Evolutionary conservation across 768 basidiomycete species (phyloP).

Genomic region (Hortiboletus flavorubellus): DNA sequence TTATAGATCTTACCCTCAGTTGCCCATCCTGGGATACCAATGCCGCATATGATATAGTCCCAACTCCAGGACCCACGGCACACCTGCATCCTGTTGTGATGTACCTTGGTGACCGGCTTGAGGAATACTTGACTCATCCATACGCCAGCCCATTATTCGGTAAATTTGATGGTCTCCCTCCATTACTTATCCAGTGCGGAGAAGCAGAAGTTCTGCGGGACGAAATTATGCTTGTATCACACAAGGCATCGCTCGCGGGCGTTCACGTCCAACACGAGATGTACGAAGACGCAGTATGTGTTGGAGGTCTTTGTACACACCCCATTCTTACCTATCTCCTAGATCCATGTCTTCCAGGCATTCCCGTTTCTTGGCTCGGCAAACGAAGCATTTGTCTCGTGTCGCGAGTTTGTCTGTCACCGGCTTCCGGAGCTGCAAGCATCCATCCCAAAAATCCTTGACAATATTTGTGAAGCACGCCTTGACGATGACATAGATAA

Average conservation of each 20-base stretch:
- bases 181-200: slow-evolving; percentile 86
- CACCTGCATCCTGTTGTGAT: slow-evolving; percentile 93
- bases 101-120: slow-evolving; percentile 80
- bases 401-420: slow-evolving; percentile 63
- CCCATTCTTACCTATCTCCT: slow-evolving; percentile 2
- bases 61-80: slow-evolving; percentile 65
- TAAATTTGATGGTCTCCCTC: slow-evolving; percentile 80
- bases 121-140: slow-evolving; percentile 88
- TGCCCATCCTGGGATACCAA: slow-evolving; percentile 99
- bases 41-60: slow-evolving; percentile 79
- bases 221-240: slow-evolving; percentile 86
- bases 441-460: slow-evolving; percentile 50
- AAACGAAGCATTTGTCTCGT: slow-evolving; percentile 65
- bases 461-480: slow-evolving; percentile 50
- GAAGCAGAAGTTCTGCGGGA: slow-evolving; percentile 96
- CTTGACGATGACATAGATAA: slow-evolving; percentile 71
- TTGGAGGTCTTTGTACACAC: not conserved
- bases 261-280: slow-evolving; percentile 85
- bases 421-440: slow-evolving; percentile 53
- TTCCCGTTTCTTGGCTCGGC: slow-evolving; percentile 75
- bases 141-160: slow-evolving; percentile 96
- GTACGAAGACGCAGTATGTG: slow-evolving; percentile 84
- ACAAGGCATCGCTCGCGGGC: slow-evolving; percentile 87
- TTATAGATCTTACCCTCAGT: slow-evolving; percentile 86
- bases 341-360: slow-evolving; percentile 91